These are phyloP conservation scores for Chondrostereum purpureum DNA, from an alignment of 1,284 basidiomycete species.

Conservation along the genomic window DNA sequence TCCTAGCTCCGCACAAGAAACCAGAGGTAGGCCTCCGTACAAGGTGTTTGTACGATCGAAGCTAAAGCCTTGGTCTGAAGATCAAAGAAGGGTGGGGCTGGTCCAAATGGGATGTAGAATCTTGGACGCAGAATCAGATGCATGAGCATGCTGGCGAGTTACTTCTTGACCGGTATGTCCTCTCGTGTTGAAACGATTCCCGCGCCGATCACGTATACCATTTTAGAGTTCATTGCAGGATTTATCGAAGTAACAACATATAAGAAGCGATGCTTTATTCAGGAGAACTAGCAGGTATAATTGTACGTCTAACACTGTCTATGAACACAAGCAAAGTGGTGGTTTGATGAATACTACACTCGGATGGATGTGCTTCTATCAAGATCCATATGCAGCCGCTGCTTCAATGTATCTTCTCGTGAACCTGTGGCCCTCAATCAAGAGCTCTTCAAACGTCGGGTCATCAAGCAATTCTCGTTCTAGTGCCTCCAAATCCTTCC, in stretches of 20 bases:
- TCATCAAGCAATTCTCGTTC: not conserved
- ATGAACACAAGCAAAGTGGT: too few relatives aligned
- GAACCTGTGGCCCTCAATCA: not conserved
- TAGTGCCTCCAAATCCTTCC: not conserved
- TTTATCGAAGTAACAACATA: not conserved
- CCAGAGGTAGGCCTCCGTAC: too few relatives aligned
- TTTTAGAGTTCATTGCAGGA: not conserved
- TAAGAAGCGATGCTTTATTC: too few relatives aligned
- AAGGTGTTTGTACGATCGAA: conserved; percentile 5
- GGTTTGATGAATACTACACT: too few relatives aligned
- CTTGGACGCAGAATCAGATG: conserved; percentile 43
- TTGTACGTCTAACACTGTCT: too few relatives aligned
- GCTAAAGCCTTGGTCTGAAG: conserved; percentile 24
- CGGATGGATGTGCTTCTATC: too few relatives aligned
- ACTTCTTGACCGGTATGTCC: conserved; percentile 48
- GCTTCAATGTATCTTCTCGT: not conserved
- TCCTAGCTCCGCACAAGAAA: conserved; percentile 70
- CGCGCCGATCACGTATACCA: not conserved
- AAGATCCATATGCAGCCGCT: not conserved
- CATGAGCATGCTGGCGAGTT: conserved; percentile 38
- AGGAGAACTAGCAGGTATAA: too few relatives aligned
- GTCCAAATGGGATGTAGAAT: conserved; percentile 58
- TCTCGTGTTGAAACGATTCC: not conserved
- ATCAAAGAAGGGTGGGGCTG: conserved; percentile 74
- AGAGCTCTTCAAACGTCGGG: not conserved